Base-by-base conservation (phyloP, 2,329 filamentous ascomycete species). In the Emergomyces orientalis region DNA sequence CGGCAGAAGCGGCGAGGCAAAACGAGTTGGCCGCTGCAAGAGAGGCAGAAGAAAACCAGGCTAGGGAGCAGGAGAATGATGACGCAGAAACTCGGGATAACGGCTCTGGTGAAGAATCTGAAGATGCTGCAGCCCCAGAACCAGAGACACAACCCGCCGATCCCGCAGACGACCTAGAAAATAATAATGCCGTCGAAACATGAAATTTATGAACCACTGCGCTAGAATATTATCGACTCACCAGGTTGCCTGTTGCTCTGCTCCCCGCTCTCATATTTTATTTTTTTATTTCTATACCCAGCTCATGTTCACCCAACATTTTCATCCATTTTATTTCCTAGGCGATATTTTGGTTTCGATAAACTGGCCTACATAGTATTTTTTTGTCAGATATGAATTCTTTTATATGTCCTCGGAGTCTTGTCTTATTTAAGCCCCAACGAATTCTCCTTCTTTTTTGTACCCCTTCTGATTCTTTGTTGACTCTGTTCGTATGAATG, bases 1-100 rank as follows among this genome's bases (percentile, higher is more conserved):
- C 81, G 61, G 77, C 81, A 19, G 78, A 81, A 65, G 76, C 76
- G 22, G 72, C 69, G 11, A 56, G 64, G 14, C 58, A 49, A 25
- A 61, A 58, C 47, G 61, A 64, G 43, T 54, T 61, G 30, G 59
- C 51, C 27, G 55, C 51, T 30, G 55, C 30, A 39, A 49, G 61
- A 41, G 61, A 62, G 51, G 61, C 63, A n/a, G 56, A 58, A 22
- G 62, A 63, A 54, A 43, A 63, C 14, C 62, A 52, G n/a, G 30
- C 54, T 39, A 52, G 51, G 37, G 47, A 55, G 27, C 47, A 61
- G 17, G 49, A 30, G 27, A 49, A 32, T 54, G 59, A 39, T 19
- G 43, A 17, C 25, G 7, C n/a, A 55, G 41, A 39, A 49, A 27
- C 7, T 13, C 41, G 13, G 5, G 32, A 52, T 22, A 30, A 59